Percentiles rank a stretch among this genome's conserved stretches.
phyloP scores from a whole-genome alignment of 192 early-diverging fungal genomes.

The Podila epicladia region DNA sequence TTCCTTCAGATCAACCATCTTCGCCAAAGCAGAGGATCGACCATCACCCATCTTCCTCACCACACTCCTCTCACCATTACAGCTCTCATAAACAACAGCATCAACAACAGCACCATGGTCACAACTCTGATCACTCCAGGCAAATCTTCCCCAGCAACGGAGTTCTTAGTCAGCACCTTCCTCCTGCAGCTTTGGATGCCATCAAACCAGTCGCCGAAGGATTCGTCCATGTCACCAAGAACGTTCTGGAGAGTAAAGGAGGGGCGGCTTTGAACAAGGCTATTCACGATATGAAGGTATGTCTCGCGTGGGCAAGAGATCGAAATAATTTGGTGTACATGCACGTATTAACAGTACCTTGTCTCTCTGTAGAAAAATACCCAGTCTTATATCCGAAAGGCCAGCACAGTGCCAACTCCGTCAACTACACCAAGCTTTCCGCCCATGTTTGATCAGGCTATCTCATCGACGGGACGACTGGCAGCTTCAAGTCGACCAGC shows the following conservation, averaged over 20 bases:
- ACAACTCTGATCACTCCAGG: conserved; percentile 7
- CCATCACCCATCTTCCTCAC: conserved; percentile 3
- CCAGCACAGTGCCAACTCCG: conserved; percentile 6
- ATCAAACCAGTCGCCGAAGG: conserved; percentile 60
- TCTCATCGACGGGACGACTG: conserved; percentile 15
- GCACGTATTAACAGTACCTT: not conserved
- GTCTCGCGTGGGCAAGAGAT: too few species aligned
- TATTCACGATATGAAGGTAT: conserved; percentile 53
- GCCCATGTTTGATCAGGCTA: conserved; percentile 40
- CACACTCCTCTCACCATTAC: conserved; percentile 15
- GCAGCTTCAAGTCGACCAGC: conserved; percentile 17
- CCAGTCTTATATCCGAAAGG: conserved; percentile 38
- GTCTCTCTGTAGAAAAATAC: conserved; percentile 43
- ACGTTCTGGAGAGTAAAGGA: conserved; percentile 64
- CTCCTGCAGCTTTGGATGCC: conserved; percentile 57
- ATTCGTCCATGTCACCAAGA: conserved; percentile 61
- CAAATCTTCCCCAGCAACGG: conserved; percentile 26
- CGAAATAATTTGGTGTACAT: not conserved
- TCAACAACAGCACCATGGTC: conserved; percentile 1
- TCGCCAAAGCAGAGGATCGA: conserved; percentile 10
- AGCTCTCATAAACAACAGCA: conserved; percentile 2
- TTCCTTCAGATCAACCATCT: conserved; percentile 8
- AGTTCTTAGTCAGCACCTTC: conserved; percentile 61
- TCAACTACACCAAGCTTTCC: conserved; percentile 20
- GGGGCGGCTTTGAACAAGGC: conserved; percentile 64